Conservation (phyloP, 176 grass and related monocot genomes). For the Bolboschoenus planiculmis region DNA sequence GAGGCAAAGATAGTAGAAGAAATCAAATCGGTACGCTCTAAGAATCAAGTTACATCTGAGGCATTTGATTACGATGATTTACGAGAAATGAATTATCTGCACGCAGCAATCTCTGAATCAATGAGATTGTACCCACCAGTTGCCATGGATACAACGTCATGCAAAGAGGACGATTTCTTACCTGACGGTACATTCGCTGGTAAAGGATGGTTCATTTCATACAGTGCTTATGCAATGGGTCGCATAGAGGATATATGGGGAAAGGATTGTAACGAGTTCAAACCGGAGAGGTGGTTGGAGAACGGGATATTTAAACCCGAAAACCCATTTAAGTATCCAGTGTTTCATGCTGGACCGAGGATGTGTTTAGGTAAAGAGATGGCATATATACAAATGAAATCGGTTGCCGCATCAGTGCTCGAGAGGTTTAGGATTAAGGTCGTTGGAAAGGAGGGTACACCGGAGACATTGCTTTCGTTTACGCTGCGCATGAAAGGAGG, state of each 20-base stretch:
- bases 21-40: constrained; percentile 12
- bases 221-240: constrained; percentile 46
- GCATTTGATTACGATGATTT: constrained; percentile 48
- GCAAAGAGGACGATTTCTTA: constrained; percentile 38
- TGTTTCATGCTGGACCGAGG: constrained; percentile 48
- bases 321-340: constrained; percentile 44
- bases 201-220: constrained; percentile 42
- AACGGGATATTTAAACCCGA: constrained; percentile 42
- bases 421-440: constrained; percentile 36
- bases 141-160: constrained; percentile 37
- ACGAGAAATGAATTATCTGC: constrained; percentile 50
- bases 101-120: constrained; percentile 50
- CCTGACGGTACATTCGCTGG: constrained; percentile 47
- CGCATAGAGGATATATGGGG: constrained; percentile 44
- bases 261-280: constrained; percentile 39
- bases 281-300: constrained; percentile 61
- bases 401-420: constrained; percentile 37
- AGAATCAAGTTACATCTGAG: not conserved
- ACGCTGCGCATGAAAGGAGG: constrained; percentile 52
- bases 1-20: constrained; percentile 44
- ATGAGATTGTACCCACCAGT: constrained; percentile 68
- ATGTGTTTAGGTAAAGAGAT: constrained; percentile 81
- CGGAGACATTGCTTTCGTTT: constrained; percentile 31
- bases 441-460: constrained; percentile 17
- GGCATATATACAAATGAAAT: constrained; percentile 79